phyloP scores from a whole-genome alignment of 805 yeast genomes.

The Yarrowia osloensis region DNA sequence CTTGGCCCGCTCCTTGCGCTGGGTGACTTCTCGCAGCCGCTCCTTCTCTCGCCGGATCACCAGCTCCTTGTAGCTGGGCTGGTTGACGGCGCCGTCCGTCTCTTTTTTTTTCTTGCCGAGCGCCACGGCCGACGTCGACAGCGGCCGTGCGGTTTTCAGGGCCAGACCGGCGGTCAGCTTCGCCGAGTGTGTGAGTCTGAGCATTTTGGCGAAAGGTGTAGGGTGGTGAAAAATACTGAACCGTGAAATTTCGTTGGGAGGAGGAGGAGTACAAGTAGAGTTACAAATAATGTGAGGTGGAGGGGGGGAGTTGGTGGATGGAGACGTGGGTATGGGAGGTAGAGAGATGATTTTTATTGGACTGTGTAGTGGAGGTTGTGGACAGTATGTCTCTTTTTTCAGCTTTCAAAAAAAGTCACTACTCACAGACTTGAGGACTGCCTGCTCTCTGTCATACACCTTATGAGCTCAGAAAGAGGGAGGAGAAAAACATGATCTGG shows the following conservation, averaged over 20 bases:
- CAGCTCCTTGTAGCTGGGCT: constrained; percentile 28
- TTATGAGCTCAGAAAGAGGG: no score
- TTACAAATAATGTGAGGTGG: no score
- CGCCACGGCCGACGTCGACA: constrained; percentile 29
- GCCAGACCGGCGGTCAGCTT: neutral
- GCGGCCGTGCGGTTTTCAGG: neutral
- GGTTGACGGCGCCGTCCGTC: constrained; percentile 12
- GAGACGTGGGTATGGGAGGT: no score
- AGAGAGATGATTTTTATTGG: no score
- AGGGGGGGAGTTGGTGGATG: no score
- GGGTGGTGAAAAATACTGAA: constrained; percentile 5
- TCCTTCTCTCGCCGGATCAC: constrained; percentile 25
- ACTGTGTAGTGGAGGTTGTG: no score
- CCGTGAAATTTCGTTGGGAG: constrained; percentile 3
- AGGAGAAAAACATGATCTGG: no score
- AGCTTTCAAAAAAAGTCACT: no score
- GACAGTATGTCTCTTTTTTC: no score
- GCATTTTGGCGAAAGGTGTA: neutral
- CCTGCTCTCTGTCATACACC: no score
- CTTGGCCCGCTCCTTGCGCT: constrained; percentile 9
- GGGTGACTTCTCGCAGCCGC: constrained; percentile 14
- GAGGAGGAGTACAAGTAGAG: no score
- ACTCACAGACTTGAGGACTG: no score
- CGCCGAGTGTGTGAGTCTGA: constrained; percentile 15
- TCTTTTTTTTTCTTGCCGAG: constrained; percentile 30